Evolutionary conservation across 2,329 filamentous ascomycete species (phyloP).

Genomic region (Sphaerulina populicola): DNA sequence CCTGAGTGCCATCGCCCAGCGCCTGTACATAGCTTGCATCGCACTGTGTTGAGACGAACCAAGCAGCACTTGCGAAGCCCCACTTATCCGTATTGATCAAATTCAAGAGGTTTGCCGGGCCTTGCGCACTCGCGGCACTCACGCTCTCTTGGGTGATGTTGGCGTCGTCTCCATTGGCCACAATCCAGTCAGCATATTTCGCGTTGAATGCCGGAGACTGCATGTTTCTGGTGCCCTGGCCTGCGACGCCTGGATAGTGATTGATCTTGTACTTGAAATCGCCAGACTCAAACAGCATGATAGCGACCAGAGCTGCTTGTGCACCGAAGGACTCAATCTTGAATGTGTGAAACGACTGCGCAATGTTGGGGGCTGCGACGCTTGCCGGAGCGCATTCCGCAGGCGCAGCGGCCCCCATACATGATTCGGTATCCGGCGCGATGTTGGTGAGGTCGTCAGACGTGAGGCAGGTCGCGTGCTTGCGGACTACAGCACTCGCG

Average conservation of each 20-base stretch:
- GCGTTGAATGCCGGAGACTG: conserved; percentile 49
- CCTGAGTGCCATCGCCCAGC: conserved; percentile 41
- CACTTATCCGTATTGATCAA: conserved; percentile 43
- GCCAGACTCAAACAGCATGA: conserved; percentile 63
- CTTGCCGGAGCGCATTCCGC: conserved; percentile 59
- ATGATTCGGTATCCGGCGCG: conserved; percentile 50
- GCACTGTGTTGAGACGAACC: conserved; percentile 54
- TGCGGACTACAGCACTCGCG: conserved; percentile 1
- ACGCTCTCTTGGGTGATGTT: conserved; percentile 8
- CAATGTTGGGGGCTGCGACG: conserved; percentile 52
- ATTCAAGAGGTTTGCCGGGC: conserved; percentile 42
- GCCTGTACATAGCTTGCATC: conserved; percentile 35
- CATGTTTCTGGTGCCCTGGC: conserved; percentile 67
- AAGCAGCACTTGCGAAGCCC: conserved; percentile 52
- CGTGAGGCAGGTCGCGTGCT: conserved; percentile 24
- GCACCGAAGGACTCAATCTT: conserved; percentile 47
- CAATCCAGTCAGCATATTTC: conserved; percentile 47
- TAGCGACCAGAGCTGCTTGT: conserved; percentile 60
- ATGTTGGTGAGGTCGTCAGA: conserved; percentile 45
- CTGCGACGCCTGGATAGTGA: conserved; percentile 51
- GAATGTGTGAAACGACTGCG: conserved; percentile 51
- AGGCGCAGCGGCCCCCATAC: conserved; percentile 40
- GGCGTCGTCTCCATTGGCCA: conserved; percentile 27
- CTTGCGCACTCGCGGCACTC: conserved; percentile 25
- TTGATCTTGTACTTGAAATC: conserved; percentile 64